A percentile compares a stretch with the other conserved stretches of the same genome.
Evolutionary conservation across 1,139 yeast genomes (phyloP).

Genomic region (Protomyces pachydermus): DNA sequence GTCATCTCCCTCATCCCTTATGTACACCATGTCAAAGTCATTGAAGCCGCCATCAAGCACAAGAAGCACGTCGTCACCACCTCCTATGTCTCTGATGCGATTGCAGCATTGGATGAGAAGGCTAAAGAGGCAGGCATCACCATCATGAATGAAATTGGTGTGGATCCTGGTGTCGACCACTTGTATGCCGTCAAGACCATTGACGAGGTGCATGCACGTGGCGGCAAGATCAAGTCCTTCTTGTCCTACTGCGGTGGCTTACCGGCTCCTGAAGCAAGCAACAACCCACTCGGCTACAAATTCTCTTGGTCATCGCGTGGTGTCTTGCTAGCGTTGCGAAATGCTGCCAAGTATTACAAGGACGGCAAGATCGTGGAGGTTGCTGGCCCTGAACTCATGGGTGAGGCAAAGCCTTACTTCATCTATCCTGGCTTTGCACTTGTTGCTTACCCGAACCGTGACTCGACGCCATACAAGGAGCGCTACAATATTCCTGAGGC

Average conservation of each 20-base stretch:
- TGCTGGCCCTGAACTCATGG: conserved; percentile 88
- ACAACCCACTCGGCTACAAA: conserved; percentile 96
- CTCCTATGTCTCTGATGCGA: conserved; percentile 89
- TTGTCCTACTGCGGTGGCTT: conserved; percentile 97
- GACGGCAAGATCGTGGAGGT: conserved; percentile 78
- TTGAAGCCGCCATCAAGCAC: conserved; percentile 83
- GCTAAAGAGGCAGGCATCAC: conserved; percentile 81
- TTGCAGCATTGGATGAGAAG: conserved; percentile 70
- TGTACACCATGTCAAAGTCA: conserved; percentile 87
- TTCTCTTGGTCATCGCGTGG: conserved; percentile 99
- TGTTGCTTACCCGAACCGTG: conserved; percentile 97
- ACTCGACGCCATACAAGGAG: conserved; percentile 88
- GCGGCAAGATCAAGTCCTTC: conserved; percentile 91
- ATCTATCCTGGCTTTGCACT: conserved; percentile 94
- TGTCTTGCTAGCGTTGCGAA: conserved; percentile 89
- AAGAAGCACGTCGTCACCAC: conserved; percentile 95
- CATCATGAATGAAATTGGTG: conserved; percentile 88
- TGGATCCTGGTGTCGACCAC: conserved; percentile 98
- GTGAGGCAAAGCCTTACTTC: conserved; percentile 88
- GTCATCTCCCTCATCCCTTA: conserved; percentile 94
- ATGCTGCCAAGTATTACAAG: conserved; percentile 82
- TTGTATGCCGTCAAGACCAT: conserved; percentile 96
- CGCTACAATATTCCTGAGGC: conserved; percentile 95
- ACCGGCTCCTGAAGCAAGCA: conserved; percentile 96
- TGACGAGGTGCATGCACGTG: conserved; percentile 86